Evolutionary conservation across 2,329 filamentous ascomycete species (phyloP).

Genomic region (Monilinia laxa): DNA sequence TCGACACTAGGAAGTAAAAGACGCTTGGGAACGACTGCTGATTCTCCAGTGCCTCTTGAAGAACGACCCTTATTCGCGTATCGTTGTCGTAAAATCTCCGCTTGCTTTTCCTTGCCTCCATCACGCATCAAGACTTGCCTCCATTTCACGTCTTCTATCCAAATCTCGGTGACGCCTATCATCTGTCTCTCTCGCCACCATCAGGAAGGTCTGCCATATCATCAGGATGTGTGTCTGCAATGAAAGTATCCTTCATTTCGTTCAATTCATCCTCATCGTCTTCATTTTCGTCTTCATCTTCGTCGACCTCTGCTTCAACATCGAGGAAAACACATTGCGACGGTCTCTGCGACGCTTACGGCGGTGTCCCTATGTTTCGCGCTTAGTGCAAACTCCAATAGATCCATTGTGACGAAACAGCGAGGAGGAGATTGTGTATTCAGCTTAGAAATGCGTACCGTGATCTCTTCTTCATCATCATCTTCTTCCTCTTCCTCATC

Average conservation of each 20-base stretch:
- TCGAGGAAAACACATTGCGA: slow-evolving; percentile 89
- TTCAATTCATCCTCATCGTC: slow-evolving; percentile 89
- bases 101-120: slow-evolving; percentile 91
- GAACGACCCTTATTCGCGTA: slow-evolving; percentile 81
- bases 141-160: slow-evolving; percentile 84
- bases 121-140: slow-evolving; percentile 87
- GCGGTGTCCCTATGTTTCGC: slow-evolving; percentile 58
- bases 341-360: slow-evolving; percentile 75
- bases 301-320: slow-evolving; percentile 97
- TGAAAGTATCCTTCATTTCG: slow-evolving; percentile 74
- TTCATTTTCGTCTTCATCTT: slow-evolving; percentile 81
- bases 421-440: slow-evolving; percentile 12
- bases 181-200: slow-evolving; percentile 77
- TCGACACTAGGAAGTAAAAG: slow-evolving; percentile 89
- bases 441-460: slow-evolving; percentile 41
- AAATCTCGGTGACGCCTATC: slow-evolving; percentile 92
- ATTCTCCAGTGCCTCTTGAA: slow-evolving; percentile 63
- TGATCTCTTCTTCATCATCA: slow-evolving; percentile 65
- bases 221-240: slow-evolving; percentile 86
- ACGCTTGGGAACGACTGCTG: slow-evolving; percentile 77
- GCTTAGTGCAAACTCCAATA: slow-evolving; percentile 34
- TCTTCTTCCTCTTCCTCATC: slow-evolving; percentile 58
- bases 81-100: slow-evolving; percentile 79
- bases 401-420: slow-evolving; percentile 25
- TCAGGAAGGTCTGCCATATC: slow-evolving; percentile 75